These are phyloP conservation scores for Myxozyma nipponensis DNA, from an alignment of 805 yeast species.

Conservation along the genomic window DNA sequence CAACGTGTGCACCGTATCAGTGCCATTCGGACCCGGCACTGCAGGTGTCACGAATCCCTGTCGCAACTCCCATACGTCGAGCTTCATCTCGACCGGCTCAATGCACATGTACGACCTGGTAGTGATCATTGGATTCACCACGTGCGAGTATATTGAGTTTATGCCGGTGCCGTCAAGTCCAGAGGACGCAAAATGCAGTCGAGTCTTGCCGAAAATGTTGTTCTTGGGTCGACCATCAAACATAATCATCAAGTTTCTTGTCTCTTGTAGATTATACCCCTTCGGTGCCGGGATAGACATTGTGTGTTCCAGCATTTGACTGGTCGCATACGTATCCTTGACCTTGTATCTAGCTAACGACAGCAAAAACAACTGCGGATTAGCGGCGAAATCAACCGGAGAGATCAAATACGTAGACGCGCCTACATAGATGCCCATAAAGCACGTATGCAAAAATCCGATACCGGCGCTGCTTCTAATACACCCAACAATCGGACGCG, in stretches of 20 bases:
- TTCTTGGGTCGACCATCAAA: conserved; percentile 71
- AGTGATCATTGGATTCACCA: conserved; percentile 75
- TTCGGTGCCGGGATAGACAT: conserved; percentile 56
- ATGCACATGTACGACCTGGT: conserved; percentile 83
- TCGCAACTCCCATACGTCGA: conserved; percentile 85
- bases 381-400: conserved; percentile 69
- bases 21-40: conserved; percentile 47
- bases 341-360: conserved; percentile 72
- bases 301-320: conserved; percentile 77
- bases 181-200: conserved; percentile 59
- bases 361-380: conserved; percentile 67
- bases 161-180: conserved; percentile 65
- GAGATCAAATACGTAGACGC: conserved; percentile 77
- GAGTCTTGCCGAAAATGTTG: conserved; percentile 52
- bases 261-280: conserved; percentile 55
- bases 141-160: conserved; percentile 73
- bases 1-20: conserved; percentile 43
- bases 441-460: conserved; percentile 82
- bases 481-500: conserved; percentile 75
- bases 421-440: conserved; percentile 77
- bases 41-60: conserved; percentile 77
- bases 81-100: conserved; percentile 80
- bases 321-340: conserved; percentile 80
- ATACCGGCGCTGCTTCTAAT: conserved; percentile 79
- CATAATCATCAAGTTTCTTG: conserved; percentile 81